Base-by-base conservation (phyloP, 345 rosid genomes). In the Aquilaria malaccensis region DNA sequence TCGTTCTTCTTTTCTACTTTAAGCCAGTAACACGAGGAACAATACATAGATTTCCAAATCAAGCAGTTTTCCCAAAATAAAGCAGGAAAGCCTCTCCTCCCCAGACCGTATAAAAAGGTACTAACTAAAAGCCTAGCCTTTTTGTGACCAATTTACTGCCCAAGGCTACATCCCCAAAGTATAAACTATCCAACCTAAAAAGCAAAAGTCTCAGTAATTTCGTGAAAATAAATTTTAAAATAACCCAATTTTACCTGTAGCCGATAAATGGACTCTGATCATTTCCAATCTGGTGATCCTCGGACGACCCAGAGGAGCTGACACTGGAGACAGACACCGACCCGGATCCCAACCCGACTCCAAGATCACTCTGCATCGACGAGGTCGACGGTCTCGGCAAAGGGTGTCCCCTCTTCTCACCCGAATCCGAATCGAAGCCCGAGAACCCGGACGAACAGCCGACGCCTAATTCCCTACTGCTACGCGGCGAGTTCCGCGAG, bases 301-400 rank as follows among this genome's bases (percentile, higher is more conserved):
- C 97, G 22, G 83, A 81, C 7, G 98, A 87, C 49, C 90, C 95
- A 7, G 89, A 84, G 1, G 99, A 94, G 81, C 97, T 86, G 37
- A 84, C 79, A 72, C 97, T 89, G 0, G 90, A 89, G 37, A 80
- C 77, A 11, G 96, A 85, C 45, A 56, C 79, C 56, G 94, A 88
- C 65, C 89, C 96, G 60, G 79, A 83, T 71, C 78, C 84, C 63
- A 63, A 62, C 55, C 79, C 85, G 45, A 30, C 46, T 1, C 63
- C 76, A 9, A 63, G 84, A 72, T 70, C 74, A 68, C 75, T 68
- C 74, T 67, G 82, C 54, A 62, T 54, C 52, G 75, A 67, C 11
- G 82, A 61, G 50, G 68, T 50, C 13, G 80, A 78, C 2, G 97
- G 99, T 11, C 72, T 76, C 7, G 99, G 99, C 65, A 94, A 66